A percentile compares a stretch with the other conserved stretches of the same genome.
Evolutionary conservation across 2,329 filamentous ascomycete genomes (phyloP).

Genomic region (Fusarium bactridioides): DNA sequence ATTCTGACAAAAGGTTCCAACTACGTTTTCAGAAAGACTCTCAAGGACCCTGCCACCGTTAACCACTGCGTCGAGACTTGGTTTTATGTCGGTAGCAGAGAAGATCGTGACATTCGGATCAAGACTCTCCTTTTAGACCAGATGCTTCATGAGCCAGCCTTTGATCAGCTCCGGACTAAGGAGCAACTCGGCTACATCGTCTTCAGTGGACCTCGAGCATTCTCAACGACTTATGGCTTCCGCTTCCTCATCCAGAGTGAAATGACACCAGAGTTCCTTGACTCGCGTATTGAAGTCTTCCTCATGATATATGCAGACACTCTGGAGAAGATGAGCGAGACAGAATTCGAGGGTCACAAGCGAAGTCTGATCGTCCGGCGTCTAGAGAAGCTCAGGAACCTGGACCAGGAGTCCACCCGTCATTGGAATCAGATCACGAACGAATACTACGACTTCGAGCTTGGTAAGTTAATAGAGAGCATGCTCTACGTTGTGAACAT

Average conservation of each 20-base stretch:
- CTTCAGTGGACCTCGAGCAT: constrained; percentile 77
- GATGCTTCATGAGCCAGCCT: constrained; percentile 90
- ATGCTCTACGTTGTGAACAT: neutral
- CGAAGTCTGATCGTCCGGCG: constrained; percentile 86
- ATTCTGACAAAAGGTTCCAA: constrained; percentile 82
- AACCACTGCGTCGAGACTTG: constrained; percentile 87
- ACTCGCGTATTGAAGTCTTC: constrained; percentile 88
- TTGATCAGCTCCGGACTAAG: constrained; percentile 94
- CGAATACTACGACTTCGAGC: constrained; percentile 90
- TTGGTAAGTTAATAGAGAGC: constrained; percentile 63
- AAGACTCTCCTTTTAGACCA: constrained; percentile 85
- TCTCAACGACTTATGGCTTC: constrained; percentile 81
- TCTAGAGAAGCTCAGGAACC: constrained; percentile 90
- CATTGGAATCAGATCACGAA: constrained; percentile 87
- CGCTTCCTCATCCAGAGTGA: constrained; percentile 95
- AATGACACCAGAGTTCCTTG: constrained; percentile 81
- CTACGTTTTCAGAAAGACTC: constrained; percentile 79
- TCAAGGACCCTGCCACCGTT: constrained; percentile 88
- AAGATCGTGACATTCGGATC: constrained; percentile 74
- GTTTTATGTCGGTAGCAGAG: constrained; percentile 73
- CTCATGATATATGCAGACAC: constrained; percentile 71
- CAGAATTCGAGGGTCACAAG: constrained; percentile 91
- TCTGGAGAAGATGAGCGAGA: constrained; percentile 78
- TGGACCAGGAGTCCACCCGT: constrained; percentile 81
- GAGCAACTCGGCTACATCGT: constrained; percentile 98